Evolutionary conservation across 2,329 filamentous ascomycete genomes (phyloP).

Genomic region (Stemphylium beticola): DNA sequence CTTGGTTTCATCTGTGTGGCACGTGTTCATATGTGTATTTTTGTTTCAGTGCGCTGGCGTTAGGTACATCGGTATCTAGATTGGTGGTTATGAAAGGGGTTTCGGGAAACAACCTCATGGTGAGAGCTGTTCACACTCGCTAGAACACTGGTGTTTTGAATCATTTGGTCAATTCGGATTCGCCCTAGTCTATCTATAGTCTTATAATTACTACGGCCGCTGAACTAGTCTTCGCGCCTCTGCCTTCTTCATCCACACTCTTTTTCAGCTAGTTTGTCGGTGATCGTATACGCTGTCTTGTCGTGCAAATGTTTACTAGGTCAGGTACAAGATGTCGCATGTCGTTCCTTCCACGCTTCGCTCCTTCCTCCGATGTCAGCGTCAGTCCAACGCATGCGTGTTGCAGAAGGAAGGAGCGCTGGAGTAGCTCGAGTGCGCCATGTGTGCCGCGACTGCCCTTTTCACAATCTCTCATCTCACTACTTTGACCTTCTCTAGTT

Average conservation of each 20-base stretch:
- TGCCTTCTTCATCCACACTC: neutral
- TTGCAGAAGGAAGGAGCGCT: conserved; percentile 11
- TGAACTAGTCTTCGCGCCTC: neutral
- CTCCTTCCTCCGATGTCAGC: neutral
- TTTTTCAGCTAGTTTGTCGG: neutral
- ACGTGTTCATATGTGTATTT: too few species aligned
- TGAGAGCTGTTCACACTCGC: neutral
- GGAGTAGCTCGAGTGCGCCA: conserved; percentile 1
- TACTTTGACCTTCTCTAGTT: neutral
- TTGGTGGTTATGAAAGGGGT: too few species aligned
- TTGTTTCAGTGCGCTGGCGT: too few species aligned
- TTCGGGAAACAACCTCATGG: too few species aligned
- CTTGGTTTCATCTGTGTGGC: too few species aligned
- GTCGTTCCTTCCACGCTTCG: neutral
- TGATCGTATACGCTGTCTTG: neutral
- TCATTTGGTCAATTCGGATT: neutral
- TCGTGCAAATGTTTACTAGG: neutral
- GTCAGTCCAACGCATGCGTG: conserved; percentile 4
- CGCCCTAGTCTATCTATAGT: neutral
- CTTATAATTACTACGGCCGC: neutral
- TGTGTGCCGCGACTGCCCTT: neutral
- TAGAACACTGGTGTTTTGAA: neutral
- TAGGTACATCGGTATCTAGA: too few species aligned
- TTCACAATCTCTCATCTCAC: neutral
- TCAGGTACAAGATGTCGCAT: neutral